Conservation (phyloP, 2,329 filamentous ascomycete species). For the Neopestalotiopsis rosae region DNA sequence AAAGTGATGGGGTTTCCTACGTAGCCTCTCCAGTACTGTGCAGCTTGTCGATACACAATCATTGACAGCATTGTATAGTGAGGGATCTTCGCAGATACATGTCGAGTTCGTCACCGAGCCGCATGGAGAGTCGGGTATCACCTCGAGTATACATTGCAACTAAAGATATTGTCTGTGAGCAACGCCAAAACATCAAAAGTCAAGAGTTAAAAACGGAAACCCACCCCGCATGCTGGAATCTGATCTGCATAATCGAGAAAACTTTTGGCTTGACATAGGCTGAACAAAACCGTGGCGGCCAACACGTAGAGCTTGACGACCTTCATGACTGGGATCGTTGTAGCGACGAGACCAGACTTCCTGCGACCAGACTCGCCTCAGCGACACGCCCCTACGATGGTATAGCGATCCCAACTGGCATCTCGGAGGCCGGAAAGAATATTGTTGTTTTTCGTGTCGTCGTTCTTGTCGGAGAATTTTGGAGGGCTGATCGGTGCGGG, state of each 20-base stretch:
- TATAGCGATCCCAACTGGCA: neutral
- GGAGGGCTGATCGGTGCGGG: neutral
- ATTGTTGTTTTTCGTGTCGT: neutral
- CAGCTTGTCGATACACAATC: constrained; percentile 38
- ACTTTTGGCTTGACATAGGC: constrained; percentile 5
- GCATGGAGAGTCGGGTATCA: constrained; percentile 20
- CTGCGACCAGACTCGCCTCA: neutral
- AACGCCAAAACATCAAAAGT: neutral
- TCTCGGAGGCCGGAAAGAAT: neutral
- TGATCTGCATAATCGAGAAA: constrained; percentile 13
- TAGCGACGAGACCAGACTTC: neutral
- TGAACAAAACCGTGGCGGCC: neutral
- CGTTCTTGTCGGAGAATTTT: neutral
- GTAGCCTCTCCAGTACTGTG: constrained; percentile 17
- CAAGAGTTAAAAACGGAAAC: neutral
- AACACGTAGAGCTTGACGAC: neutral
- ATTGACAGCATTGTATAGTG: constrained; percentile 15
- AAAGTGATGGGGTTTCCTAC: neutral
- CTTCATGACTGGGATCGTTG: constrained; percentile 1
- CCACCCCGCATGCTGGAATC: constrained; percentile 12
- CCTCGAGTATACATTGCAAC: constrained; percentile 17
- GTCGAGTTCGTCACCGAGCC: constrained; percentile 21
- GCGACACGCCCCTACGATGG: neutral
- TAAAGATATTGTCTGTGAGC: neutral
- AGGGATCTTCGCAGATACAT: constrained; percentile 28